These are phyloP conservation scores for Terfezia boudieri DNA, from an alignment of 495 filamentous ascomycete genomes.

Conservation along the genomic window DNA sequence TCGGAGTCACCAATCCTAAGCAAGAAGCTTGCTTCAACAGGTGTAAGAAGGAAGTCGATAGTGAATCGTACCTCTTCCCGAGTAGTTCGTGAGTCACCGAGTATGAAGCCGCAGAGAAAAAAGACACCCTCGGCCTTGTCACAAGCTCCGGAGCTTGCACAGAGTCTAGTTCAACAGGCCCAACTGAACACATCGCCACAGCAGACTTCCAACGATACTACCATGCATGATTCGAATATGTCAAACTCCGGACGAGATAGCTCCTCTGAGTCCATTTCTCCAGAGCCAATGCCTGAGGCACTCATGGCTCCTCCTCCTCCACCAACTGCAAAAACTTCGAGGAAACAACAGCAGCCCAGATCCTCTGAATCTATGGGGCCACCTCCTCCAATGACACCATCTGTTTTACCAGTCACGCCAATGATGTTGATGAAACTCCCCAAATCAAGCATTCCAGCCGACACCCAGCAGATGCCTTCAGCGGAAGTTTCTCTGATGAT, in stretches of 20 bases:
- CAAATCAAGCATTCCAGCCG: constrained; percentile 22
- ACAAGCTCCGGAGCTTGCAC: constrained; percentile 10
- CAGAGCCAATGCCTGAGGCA: constrained; percentile 43
- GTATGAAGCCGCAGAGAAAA: constrained; percentile 54
- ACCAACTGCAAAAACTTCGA: constrained; percentile 34
- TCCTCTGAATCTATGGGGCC: background rate
- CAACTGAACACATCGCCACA: constrained; percentile 3
- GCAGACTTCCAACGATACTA: constrained; percentile 1
- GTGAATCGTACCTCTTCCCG: constrained; percentile 22
- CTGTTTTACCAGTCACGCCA: constrained; percentile 41
- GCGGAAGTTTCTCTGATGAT: background rate
- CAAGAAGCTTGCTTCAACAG: constrained; percentile 28
- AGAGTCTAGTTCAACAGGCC: constrained; percentile 7
- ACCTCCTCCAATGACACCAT: constrained; percentile 5
- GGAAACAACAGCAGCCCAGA: constrained; percentile 9
- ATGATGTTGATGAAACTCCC: constrained; percentile 61
- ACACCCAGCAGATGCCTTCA: background rate
- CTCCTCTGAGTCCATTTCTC: constrained; percentile 47
- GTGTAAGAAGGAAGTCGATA: constrained; percentile 24
- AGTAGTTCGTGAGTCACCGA: constrained; percentile 55
- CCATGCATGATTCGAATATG: background rate
- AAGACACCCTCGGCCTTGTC: constrained; percentile 20
- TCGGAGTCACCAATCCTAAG: constrained; percentile 21
- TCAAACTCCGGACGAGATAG: constrained; percentile 29
- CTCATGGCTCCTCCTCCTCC: constrained; percentile 42